Percentiles rank a stretch among this genome's conserved stretches.
Evolutionary conservation across 176 grass and related monocot species (phyloP).

Genomic region (Typha latifolia): DNA sequence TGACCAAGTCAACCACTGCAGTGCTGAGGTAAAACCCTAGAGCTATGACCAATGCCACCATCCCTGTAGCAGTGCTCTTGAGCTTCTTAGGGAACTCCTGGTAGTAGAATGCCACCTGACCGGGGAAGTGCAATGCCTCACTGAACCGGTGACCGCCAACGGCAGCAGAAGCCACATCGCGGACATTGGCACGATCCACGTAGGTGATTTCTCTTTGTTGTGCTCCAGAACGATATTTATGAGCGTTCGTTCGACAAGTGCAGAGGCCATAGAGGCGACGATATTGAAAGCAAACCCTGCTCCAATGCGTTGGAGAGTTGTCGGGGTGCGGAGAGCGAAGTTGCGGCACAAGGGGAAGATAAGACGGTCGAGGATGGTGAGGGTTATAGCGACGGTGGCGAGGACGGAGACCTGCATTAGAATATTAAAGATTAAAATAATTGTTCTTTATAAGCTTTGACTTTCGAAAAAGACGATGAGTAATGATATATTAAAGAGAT

Average conservation of each 20-base stretch:
- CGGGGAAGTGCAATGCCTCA: conserved; percentile 55
- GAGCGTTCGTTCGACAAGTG: conserved; percentile 38
- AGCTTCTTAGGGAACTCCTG: conserved; percentile 60
- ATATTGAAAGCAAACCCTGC: conserved; percentile 45
- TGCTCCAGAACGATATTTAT: conserved; percentile 29
- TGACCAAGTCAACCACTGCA: conserved; percentile 33
- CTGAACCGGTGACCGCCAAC: conserved; percentile 33
- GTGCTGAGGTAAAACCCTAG: conserved; percentile 79
- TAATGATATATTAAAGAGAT: too few species aligned
- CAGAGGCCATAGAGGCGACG: conserved; percentile 39
- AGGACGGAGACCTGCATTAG: too few species aligned
- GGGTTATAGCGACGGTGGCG: too few species aligned
- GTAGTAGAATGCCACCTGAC: conserved; percentile 58
- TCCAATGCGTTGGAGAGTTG: too few species aligned
- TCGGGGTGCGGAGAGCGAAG: too few species aligned
- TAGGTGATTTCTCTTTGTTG: conserved; percentile 13
- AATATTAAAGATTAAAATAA: too few species aligned
- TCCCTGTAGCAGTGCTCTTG: conserved; percentile 59
- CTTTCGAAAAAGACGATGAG: too few species aligned
- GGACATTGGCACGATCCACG: conserved; percentile 55
- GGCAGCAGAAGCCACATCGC: conserved; percentile 66
- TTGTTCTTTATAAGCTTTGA: too few species aligned
- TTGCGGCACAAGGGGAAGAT: too few species aligned
- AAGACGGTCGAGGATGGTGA: too few species aligned
- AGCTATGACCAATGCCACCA: conserved; percentile 40